Evolutionary conservation across 176 grass and related monocot genomes (phyloP).

Genomic region (Poa annua): DNA sequence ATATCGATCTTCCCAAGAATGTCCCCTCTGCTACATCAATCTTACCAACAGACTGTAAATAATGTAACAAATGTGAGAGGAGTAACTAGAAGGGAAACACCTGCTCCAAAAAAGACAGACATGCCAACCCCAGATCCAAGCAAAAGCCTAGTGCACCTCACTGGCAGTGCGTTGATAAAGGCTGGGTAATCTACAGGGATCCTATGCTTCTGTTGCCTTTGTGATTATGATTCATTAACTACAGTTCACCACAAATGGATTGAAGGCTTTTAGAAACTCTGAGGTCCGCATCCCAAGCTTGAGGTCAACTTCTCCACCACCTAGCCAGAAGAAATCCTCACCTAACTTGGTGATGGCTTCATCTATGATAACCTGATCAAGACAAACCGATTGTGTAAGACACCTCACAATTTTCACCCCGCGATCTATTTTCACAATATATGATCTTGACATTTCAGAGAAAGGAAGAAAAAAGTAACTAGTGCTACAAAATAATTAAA

Average conservation of each 20-base stretch:
- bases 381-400: slow-evolving; percentile 28
- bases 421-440: neutral
- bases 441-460: neutral
- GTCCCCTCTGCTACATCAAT: slow-evolving; percentile 58
- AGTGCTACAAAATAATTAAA: slow-evolving; percentile 1
- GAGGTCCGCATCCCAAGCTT: slow-evolving; percentile 88
- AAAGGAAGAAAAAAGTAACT: slow-evolving; percentile 4
- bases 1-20: slow-evolving; percentile 66
- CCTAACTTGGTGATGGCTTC: slow-evolving; percentile 90
- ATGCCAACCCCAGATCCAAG: slow-evolving; percentile 64
- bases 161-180: slow-evolving; percentile 34
- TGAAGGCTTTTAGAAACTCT: slow-evolving; percentile 72
- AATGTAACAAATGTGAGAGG: slow-evolving; percentile 45
- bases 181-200: slow-evolving; percentile 24
- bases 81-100: slow-evolving; percentile 41
- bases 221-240: slow-evolving; percentile 51
- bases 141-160: slow-evolving; percentile 48
- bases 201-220: slow-evolving; percentile 17
- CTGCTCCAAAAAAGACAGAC: slow-evolving; percentile 78
- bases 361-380: slow-evolving; percentile 79
- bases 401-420: slow-evolving; percentile 32
- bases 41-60: slow-evolving; percentile 48
- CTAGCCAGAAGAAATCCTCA: slow-evolving; percentile 92
- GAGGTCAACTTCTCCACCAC: slow-evolving; percentile 88
- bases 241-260: slow-evolving; percentile 90